Percentiles rank a stretch among this genome's conserved stretches.
Evolutionary conservation across 805 yeast genomes (phyloP).

Genomic region (Schizosaccharomyces osmophilus): DNA sequence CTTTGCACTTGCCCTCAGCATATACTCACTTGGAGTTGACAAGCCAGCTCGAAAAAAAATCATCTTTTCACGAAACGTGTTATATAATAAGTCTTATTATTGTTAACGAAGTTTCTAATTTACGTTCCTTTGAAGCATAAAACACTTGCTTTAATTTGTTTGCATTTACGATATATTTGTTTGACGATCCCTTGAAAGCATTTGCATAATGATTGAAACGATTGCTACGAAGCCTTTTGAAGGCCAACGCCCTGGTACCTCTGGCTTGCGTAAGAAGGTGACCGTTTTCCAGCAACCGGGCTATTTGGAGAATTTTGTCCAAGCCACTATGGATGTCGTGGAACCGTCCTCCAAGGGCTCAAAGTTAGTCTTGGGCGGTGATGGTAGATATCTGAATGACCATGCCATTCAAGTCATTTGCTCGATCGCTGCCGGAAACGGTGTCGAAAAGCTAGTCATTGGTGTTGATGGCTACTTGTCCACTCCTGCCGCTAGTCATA

Average conservation of each 20-base stretch:
- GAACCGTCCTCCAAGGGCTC: slow-evolving; percentile 68
- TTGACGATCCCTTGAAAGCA: too few species aligned
- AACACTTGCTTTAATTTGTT: too few species aligned
- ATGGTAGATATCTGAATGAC: slow-evolving; percentile 79
- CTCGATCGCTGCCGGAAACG: slow-evolving; percentile 71
- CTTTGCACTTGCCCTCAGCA: too few species aligned
- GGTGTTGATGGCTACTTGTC: slow-evolving; percentile 77
- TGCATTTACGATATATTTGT: too few species aligned
- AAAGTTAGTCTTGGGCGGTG: slow-evolving; percentile 82
- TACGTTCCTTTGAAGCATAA: too few species aligned
- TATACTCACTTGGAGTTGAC: too few species aligned
- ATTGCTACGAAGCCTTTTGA: slow-evolving; percentile 49
- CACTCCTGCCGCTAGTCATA: slow-evolving; percentile 90
- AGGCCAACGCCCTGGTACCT: slow-evolving; percentile 95
- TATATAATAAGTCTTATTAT: too few species aligned
- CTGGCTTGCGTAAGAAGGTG: slow-evolving; percentile 85
- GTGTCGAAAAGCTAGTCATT: slow-evolving; percentile 53
- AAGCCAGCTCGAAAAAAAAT: too few species aligned
- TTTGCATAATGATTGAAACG: slow-evolving; percentile 5
- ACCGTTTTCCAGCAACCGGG: slow-evolving; percentile 51
- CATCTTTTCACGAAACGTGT: too few species aligned
- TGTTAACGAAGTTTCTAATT: too few species aligned
- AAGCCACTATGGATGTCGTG: slow-evolving; percentile 58
- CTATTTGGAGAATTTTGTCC: slow-evolving; percentile 86
- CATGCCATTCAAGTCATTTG: slow-evolving; percentile 61